phyloP scores from a whole-genome alignment of 345 rosid species.

The Camelina laxa region DNA sequence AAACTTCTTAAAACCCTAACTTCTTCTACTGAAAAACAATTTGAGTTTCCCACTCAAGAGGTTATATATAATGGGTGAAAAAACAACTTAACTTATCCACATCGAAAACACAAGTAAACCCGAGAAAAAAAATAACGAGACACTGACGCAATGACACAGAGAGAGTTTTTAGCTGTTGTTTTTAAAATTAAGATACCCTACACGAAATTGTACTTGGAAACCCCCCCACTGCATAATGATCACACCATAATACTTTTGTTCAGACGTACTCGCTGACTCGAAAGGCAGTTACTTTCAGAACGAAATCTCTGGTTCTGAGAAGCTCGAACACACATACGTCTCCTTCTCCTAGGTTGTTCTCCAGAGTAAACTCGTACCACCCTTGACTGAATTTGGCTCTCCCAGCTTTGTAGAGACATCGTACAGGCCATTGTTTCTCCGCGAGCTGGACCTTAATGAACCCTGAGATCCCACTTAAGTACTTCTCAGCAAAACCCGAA shows the following conservation, averaged over 20 bases:
- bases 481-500: slow-evolving; percentile 83
- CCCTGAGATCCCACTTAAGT: slow-evolving; percentile 80
- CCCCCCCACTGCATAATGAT: slow-evolving; percentile 20
- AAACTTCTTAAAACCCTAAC: slow-evolving; percentile 35
- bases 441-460: slow-evolving; percentile 78
- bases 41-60: slow-evolving; percentile 39
- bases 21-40: slow-evolving; percentile 40
- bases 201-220: slow-evolving; percentile 28
- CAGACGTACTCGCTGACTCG: slow-evolving; percentile 55
- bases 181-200: slow-evolving; percentile 34
- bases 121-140: slow-evolving; percentile 3
- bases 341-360: slow-evolving; percentile 86
- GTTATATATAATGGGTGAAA: slow-evolving; percentile 39
- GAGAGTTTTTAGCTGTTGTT: slow-evolving; percentile 34
- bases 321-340: slow-evolving; percentile 87
- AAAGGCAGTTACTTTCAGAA: slow-evolving; percentile 79
- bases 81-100: slow-evolving; percentile 41
- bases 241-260: slow-evolving; percentile 35
- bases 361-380: slow-evolving; percentile 88
- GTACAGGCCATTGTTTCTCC: slow-evolving; percentile 89
- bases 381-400: slow-evolving; percentile 88
- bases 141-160: slow-evolving; percentile 33
- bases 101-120: slow-evolving; percentile 27
- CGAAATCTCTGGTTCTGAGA: slow-evolving; percentile 68
- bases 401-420: slow-evolving; percentile 85